Evolutionary conservation across 768 basidiomycete species (phyloP), one percentile per base, ranked within the genome.

Genomic region (Tephrocybe sp.): DNA sequence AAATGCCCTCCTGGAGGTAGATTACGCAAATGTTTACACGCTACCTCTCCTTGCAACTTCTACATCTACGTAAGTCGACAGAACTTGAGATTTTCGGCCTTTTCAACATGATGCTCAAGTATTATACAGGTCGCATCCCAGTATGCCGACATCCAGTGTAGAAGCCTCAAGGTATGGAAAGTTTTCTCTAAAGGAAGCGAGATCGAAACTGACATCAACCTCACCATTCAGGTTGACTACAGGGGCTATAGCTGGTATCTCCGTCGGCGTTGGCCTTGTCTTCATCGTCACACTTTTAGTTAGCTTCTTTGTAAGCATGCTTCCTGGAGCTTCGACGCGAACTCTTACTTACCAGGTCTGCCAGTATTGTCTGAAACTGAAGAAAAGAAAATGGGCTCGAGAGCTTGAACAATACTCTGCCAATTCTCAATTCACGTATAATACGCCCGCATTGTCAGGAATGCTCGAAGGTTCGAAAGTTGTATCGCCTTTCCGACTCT

Each of bases 1-100:
- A 14, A 44, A 50, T 14, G 20, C 41, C 14, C 24, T 50, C 4
- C 25, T 50, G 12, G 49, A 43, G 32, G 4, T 44, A 10, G 49
- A 44, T 28, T 44, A 28, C 15, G 42, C 41, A 9, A 18, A 6
- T 17, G 34, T 55, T 10, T 42, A 46, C 39, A 51, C 40, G 20
- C 32, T 50, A 11, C 32, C 48, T 4, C 15, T 10, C 6, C 28
- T n/a, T 32, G 39, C 21, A 1, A 41, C 40, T 28, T 17, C 34
- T 9, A 40, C 48, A 18, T 49, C 47, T 15, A 48, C 30, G 48
- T 49, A 30, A 20, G 40, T 38, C 15, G 15, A 10, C 15, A 4
- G 15, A 15, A 7, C 15, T 36, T n/a, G 15, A 36, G 15, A 36
- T 8, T 14, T 36, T 36, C 8, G 15, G 4, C 8, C 9, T 4